Evolutionary conservation across 495 filamentous ascomycete genomes (phyloP), one percentile per base, ranked within the genome.

Genomic region (Choiromyces venosus): DNA sequence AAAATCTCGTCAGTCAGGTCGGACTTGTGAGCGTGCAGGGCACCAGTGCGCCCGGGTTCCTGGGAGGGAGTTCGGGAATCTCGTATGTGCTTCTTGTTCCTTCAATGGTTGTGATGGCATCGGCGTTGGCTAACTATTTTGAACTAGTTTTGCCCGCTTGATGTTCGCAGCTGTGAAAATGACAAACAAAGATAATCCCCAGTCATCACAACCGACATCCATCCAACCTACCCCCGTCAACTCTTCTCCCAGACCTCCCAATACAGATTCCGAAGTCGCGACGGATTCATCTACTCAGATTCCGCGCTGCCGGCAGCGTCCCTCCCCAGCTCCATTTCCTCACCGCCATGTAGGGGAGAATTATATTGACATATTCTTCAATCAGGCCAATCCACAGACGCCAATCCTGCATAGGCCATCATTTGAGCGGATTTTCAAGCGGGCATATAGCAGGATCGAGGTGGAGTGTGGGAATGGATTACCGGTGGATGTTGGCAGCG

Each of bases 1-100:
- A 81, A 44, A 81, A 81, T 64, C 70, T 81, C 38, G 75, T 81
- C 33, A 78, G 78, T 68, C 78, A 80, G 71, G 78, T 81, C 21
- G 79, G 79, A 0, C 71, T 81, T 29, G 79, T 81, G n/a, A 76
- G 79, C 40, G 78, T 81, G 7, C 78, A 81, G 36, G 79, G 79
- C 36, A 81, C 79, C 19, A 81, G 79, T 33, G 70, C 78, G 3
- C 75, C 78, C 9, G 78, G 79, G 0, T 81, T 80, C 56, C 64
- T 81, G 65, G 79, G 79, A 4, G 75, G 71, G 56, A 81, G 72
- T 40, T 80, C 78, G 4, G 79, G 79, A 52, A 80, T 81, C n/a
- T 80, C 79, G 79, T 81, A 76, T 65, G 79, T 74, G 16, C 9
- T 52, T 44, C 65, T 37, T 25, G 19, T 16, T 37, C 61, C 33